These are phyloP conservation scores for Cryphonectria nitschkei DNA, from an alignment of 2,329 filamentous ascomycete genomes.

Conservation along the genomic window DNA sequence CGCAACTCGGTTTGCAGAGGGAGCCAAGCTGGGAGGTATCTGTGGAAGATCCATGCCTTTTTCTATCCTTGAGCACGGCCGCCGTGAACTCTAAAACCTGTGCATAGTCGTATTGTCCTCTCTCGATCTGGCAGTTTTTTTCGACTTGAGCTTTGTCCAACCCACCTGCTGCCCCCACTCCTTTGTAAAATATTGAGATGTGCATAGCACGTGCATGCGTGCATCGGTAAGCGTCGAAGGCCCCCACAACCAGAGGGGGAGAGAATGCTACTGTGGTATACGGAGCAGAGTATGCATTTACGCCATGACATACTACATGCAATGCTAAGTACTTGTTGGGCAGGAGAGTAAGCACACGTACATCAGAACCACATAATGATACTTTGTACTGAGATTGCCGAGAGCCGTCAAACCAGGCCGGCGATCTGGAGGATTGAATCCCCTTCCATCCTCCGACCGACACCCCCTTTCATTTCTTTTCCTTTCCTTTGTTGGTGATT, in stretches of 20 bases:
- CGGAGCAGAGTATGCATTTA: not conserved
- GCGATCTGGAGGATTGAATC: not conserved
- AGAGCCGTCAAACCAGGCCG: not conserved
- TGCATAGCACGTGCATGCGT: not conserved
- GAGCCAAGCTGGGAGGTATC: no score
- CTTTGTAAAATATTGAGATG: not conserved
- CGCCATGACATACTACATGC: not conserved
- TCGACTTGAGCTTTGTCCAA: not conserved
- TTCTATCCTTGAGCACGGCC: not conserved
- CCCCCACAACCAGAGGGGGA: not conserved
- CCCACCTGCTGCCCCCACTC: no score
- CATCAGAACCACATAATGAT: not conserved
- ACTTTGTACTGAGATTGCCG: not conserved
- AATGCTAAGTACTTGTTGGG: not conserved
- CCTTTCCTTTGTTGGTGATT: not conserved
- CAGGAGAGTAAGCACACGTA: not conserved
- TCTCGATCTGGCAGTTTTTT: not conserved
- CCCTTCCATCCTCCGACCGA: not conserved
- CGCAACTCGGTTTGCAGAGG: no score
- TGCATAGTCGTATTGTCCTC: not conserved
- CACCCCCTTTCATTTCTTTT: not conserved
- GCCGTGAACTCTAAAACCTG: not conserved
- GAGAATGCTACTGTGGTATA: not conserved
- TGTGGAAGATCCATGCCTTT: no score
- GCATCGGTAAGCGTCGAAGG: not conserved